Conservation (phyloP, 345 rosid species). For the Hevea brasiliensis region DNA sequence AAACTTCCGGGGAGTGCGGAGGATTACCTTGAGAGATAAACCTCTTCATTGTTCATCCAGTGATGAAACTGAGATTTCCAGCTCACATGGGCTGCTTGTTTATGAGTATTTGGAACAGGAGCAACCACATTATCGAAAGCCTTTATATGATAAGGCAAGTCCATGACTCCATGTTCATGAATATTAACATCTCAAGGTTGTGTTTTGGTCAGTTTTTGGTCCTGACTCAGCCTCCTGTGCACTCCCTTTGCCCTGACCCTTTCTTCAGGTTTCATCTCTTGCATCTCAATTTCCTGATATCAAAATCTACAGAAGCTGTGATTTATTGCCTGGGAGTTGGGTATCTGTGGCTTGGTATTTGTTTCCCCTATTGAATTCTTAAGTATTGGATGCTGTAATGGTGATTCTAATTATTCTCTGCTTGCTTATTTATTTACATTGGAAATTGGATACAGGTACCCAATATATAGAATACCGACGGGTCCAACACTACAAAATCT, state of each 20-base stretch:
- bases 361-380: not conserved
- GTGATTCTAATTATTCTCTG: not conserved
- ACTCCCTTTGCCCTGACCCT: not conserved
- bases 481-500: conserved; percentile 73
- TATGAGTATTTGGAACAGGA: conserved; percentile 59
- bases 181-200: not conserved
- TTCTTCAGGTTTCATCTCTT: conserved; percentile 51
- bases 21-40: conserved; percentile 33
- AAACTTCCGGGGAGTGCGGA: conserved; percentile 35
- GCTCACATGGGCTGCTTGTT: conserved; percentile 37
- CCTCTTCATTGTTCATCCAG: conserved; percentile 35
- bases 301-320: conserved; percentile 64
- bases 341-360: conserved; percentile 79
- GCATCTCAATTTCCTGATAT: conserved; percentile 62
- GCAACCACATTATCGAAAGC: conserved; percentile 53
- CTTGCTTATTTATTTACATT: not conserved
- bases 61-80: conserved; percentile 35
- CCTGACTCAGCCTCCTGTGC: conserved; percentile 18
- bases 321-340: conserved; percentile 80
- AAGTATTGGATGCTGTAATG: not conserved
- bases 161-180: not conserved
- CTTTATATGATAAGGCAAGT: conserved; percentile 61
- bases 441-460: conserved; percentile 58
- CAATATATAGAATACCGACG: conserved; percentile 79
- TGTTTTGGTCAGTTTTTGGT: not conserved